These are phyloP conservation scores for Penicillium subrubescens DNA, from an alignment of 495 filamentous ascomycete species.

Conservation along the genomic window DNA sequence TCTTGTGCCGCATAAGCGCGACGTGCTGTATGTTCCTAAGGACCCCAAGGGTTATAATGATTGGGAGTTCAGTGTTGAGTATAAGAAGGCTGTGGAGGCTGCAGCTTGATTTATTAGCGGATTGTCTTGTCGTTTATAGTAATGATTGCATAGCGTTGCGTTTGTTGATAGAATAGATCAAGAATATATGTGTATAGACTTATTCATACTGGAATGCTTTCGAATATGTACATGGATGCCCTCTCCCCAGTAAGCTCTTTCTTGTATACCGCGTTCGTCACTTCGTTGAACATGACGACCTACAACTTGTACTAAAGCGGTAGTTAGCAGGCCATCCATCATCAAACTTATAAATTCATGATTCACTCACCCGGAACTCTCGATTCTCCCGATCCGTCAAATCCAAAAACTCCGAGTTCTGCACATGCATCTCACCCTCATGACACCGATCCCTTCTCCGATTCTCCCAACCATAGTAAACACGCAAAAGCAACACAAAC, in stretches of 20 bases:
- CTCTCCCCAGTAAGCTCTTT: background rate
- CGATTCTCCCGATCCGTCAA: slow-evolving; percentile 42
- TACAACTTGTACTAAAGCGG: slow-evolving; percentile 19
- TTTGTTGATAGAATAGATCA: background rate
- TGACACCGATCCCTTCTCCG: slow-evolving; percentile 32
- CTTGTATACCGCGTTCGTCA: background rate
- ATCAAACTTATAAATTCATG: slow-evolving; percentile 22
- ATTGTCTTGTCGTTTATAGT: background rate
- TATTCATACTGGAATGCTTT: background rate
- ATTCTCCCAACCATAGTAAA: slow-evolving; percentile 52
- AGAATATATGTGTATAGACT: background rate
- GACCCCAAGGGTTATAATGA: slow-evolving; percentile 62
- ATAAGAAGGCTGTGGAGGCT: slow-evolving; percentile 33
- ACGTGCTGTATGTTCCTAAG: slow-evolving; percentile 58
- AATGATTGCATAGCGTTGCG: slow-evolving; percentile 20
- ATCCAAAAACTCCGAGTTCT: slow-evolving; percentile 39
- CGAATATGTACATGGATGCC: background rate
- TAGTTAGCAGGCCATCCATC: slow-evolving; percentile 3
- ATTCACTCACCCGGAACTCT: slow-evolving; percentile 36
- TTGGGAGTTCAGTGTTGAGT: slow-evolving; percentile 50
- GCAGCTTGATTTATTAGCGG: slow-evolving; percentile 21
- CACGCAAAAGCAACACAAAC: slow-evolving; percentile 35
- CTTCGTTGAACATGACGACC: background rate
- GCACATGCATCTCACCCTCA: slow-evolving; percentile 19
- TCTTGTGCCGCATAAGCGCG: slow-evolving; percentile 57